Evolutionary conservation across 768 basidiomycete species (phyloP).

Genomic region (Rhodotorula paludigena): DNA sequence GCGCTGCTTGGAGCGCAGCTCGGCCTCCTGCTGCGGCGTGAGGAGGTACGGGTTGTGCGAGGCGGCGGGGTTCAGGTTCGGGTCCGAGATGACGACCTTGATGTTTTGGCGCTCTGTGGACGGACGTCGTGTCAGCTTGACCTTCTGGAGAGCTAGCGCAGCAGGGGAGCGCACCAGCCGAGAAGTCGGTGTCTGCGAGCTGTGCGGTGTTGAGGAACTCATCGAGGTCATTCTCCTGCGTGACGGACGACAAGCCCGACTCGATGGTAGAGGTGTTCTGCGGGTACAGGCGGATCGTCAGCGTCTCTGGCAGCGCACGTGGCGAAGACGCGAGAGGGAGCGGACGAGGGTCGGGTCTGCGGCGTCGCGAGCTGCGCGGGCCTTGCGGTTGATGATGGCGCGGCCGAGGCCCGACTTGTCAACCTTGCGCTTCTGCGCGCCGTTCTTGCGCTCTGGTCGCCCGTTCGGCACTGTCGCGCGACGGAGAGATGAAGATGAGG

Average conservation of each 20-base stretch:
- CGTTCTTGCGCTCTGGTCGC: constrained; percentile 30
- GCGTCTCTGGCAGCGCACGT: background rate
- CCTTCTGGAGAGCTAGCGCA: constrained; percentile 28
- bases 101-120: constrained; percentile 48
- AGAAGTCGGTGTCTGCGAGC: constrained; percentile 90
- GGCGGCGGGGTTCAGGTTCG: constrained; percentile 38
- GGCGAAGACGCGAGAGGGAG: background rate
- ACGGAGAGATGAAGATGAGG: background rate
- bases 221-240: constrained; percentile 90
- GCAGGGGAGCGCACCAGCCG: constrained; percentile 64
- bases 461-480: constrained; percentile 13
- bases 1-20: constrained; percentile 65
- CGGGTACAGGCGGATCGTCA: background rate
- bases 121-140: constrained; percentile 15
- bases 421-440: constrained; percentile 31
- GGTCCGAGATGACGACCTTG: constrained; percentile 47
- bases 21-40: constrained; percentile 72
- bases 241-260: constrained; percentile 74
- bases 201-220: constrained; percentile 94
- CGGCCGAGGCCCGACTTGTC: constrained; percentile 66
- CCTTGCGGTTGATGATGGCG: constrained; percentile 88
- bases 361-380: constrained; percentile 63
- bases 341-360: constrained; percentile 36
- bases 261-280: constrained; percentile 76
- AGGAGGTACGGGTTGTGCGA: constrained; percentile 79